A percentile compares a stretch with the other conserved stretches of the same genome.
These are phyloP conservation scores for Alnus rubra DNA, from an alignment of 306 rosid genomes.

Conservation along the genomic window DNA sequence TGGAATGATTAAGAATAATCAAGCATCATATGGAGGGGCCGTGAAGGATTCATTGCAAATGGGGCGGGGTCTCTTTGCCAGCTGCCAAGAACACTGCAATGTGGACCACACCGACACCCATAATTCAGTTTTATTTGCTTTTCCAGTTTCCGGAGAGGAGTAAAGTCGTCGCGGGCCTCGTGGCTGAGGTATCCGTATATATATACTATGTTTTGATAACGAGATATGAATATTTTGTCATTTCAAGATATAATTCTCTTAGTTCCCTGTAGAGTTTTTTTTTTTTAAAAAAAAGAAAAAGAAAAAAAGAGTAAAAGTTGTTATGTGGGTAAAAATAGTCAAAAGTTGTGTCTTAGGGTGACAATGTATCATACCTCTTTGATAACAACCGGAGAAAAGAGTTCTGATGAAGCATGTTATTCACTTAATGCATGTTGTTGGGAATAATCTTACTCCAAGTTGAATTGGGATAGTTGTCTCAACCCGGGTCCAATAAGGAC, in stretches of 20 bases:
- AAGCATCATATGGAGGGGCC: not conserved
- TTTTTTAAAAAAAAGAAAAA: too few relatives aligned
- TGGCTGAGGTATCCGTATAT: not conserved
- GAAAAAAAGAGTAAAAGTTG: too few relatives aligned
- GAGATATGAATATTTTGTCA: too few relatives aligned
- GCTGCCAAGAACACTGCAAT: constrained; percentile 39
- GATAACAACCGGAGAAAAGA: constrained; percentile 14
- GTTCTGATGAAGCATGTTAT: constrained; percentile 15
- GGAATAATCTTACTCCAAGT: too few relatives aligned
- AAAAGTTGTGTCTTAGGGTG: too few relatives aligned
- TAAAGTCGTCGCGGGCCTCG: constrained; percentile 20
- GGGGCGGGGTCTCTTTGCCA: constrained; percentile 42
- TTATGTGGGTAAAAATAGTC: too few relatives aligned
- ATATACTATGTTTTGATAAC: too few relatives aligned
- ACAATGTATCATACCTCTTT: too few relatives aligned
- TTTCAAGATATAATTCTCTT: too few relatives aligned
- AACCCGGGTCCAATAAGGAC: too few relatives aligned
- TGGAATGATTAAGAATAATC: not conserved
- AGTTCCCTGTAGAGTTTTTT: too few relatives aligned
- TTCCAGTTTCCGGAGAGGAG: not conserved
- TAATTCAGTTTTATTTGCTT: constrained; percentile 17
- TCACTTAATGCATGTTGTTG: constrained; percentile 9
- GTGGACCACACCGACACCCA: constrained; percentile 35
- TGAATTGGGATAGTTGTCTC: too few relatives aligned
- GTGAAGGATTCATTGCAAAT: constrained; percentile 13